A percentile compares a stretch with the other conserved stretches of the same genome.
Evolutionary conservation across 352 stramenopile species (phyloP).

Genomic region (Blastocystis sp.): DNA sequence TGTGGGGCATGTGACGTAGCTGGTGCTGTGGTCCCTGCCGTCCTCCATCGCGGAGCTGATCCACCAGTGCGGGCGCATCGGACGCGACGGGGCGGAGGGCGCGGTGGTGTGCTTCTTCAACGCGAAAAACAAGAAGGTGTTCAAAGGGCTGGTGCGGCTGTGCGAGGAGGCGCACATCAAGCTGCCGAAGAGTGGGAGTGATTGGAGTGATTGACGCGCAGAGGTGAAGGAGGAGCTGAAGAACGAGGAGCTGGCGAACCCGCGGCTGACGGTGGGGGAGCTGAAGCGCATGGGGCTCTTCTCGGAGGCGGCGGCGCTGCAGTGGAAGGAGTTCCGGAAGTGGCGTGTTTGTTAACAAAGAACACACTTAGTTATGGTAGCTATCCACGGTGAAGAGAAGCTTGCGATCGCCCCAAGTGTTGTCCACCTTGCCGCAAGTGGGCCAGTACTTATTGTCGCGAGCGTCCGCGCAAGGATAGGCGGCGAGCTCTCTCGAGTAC

Average conservation of each 20-base stretch:
- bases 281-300: not conserved
- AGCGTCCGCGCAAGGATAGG: constrained; percentile 91
- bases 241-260: not conserved
- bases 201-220: not conserved
- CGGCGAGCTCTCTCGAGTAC: constrained; percentile 87
- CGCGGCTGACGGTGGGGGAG: not conserved
- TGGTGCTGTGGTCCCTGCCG: constrained; percentile 51
- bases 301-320: not conserved
- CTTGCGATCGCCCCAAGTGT: constrained; percentile 96
- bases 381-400: constrained; percentile 81
- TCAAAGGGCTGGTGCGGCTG: constrained; percentile 29
- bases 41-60: constrained; percentile 52
- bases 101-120: constrained; percentile 41
- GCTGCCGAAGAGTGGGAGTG: not conserved
- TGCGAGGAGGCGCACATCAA: constrained; percentile 32
- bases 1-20: not conserved
- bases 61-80: constrained; percentile 40
- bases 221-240: constrained; percentile 7
- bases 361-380: constrained; percentile 31
- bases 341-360: not conserved
- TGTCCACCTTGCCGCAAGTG: constrained; percentile 91
- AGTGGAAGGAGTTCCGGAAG: not conserved
- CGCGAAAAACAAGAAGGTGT: constrained; percentile 58
- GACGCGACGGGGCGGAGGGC: not conserved
- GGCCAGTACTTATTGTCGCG: constrained; percentile 95